Evolutionary conservation across 2,329 filamentous ascomycete species (phyloP), one percentile per base, ranked within the genome.

Genomic region (Laburnicola sp.): DNA sequence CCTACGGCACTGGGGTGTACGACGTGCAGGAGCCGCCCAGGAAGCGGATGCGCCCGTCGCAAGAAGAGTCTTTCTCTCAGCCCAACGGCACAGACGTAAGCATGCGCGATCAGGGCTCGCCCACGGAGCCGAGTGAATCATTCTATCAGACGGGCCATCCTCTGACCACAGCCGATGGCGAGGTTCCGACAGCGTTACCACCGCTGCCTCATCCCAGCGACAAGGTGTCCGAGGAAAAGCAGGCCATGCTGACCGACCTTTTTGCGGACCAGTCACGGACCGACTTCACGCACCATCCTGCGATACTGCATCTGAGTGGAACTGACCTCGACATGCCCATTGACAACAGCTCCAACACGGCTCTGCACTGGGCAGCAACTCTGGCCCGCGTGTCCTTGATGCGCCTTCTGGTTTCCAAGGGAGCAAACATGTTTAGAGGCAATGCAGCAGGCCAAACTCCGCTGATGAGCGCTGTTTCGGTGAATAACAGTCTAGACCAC

Each of bases 321-420:
- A 78, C 86, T 34, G 93, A 99, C 60, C 82, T 97, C 22, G 94
- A 99, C 66, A 87, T 94, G 70, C 93, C 94, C 1, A 90, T 99
- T 50, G 94, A 99, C 66, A 82, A 87, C 25, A 91, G 91, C 52
- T 86, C 86, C 31, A 91, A 97, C 66, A 97, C 91, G 16, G 92
- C 92, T 2, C 78, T 99, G 35, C 93, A 97, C 68, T 99, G 94
- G 94, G 94, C 94, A 2, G 91, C 94, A 4, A 97, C 94, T 3
- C 80, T 99, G 40, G 91, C 91, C 2, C 87, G 93, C 11, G 87
- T 96, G 69, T 83, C 89, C 1, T 80, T 99, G 4, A 79, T 97
- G 50, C 86, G 89, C 47, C 82, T 92, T 0, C 80, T 99, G 8
- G 89, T 97, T 48, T 81, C 85, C 4, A 87, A 88, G 40, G 94